These are phyloP conservation scores for Trypanosoma lewisi DNA, from an alignment of 208 protist species.

Conservation along the genomic window DNA sequence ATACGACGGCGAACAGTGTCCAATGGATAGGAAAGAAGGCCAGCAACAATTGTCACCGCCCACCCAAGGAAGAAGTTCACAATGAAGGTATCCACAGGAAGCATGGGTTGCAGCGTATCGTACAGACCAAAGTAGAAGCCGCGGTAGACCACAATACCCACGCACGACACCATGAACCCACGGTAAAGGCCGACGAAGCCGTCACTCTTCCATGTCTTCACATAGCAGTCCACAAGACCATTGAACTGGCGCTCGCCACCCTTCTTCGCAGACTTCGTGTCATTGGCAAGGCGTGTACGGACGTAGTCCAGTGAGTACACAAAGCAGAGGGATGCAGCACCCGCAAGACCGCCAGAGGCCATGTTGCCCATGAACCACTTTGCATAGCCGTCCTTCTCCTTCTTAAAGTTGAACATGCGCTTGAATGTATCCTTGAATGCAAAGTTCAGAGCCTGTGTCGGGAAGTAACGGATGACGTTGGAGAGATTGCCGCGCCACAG, in stretches of 20 bases:
- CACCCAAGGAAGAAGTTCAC: conserved; percentile 75
- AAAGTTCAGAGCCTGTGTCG: conserved; percentile 98
- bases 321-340: conserved; percentile 93
- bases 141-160: conserved; percentile 96
- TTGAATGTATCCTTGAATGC: conserved; percentile 98
- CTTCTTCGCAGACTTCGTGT: conserved; percentile 87
- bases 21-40: conserved; percentile 93
- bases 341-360: conserved; percentile 95
- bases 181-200: conserved; percentile 92
- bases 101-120: conserved; percentile 80
- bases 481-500: conserved; percentile 97
- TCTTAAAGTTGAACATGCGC: conserved; percentile 91
- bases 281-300: conserved; percentile 94
- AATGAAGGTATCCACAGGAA: conserved; percentile 68
- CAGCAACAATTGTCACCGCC: conserved; percentile 67
- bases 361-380: conserved; percentile 94
- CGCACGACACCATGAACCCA: conserved; percentile 94
- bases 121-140: conserved; percentile 97
- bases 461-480: conserved; percentile 98
- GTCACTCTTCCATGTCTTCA: conserved; percentile 87
- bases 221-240: conserved; percentile 93
- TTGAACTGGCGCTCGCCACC: conserved; percentile 93
- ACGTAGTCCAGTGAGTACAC: conserved; percentile 98
- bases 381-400: conserved; percentile 69
- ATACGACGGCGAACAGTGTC: conserved; percentile 97